Base-by-base conservation (phyloP, 2,329 filamentous ascomycete species). In the Aspergillus texensis region DNA sequence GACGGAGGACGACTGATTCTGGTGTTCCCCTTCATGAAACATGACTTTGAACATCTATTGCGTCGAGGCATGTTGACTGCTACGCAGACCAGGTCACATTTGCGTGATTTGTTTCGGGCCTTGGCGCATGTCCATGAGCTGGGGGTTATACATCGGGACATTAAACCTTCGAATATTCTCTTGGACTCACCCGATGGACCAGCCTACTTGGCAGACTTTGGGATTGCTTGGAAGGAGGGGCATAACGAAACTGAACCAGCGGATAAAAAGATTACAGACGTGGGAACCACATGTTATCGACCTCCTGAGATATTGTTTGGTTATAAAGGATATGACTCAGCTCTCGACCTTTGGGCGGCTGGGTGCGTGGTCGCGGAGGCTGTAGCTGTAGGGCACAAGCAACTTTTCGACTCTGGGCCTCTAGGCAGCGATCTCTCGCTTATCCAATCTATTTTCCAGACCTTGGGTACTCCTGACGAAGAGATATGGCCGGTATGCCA, bases 291-390 rank as follows among this genome's bases (percentile, higher is more conserved):
- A 0, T 88, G 91, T 56, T 99, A 99, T 79, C 88, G 96, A 24
- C 87, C 94, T 0, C 95, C 95, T 0, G 96, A 99, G 74, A 86
- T 94, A 0, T 83, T 99, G 8, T 98, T 99, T 74, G 95, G 93
- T 0, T 85, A 94, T 75, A 88, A 85, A 57, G 80, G 82, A 0
- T 99, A 99, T 73, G 86, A 85, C 2, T 76, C 86, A 0, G 83
- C 86, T 10, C 84, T 98, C 3, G 95, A 99, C 76, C 88, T 98
- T 79, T 99, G 96, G 95, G 91, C 89, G 4, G 85, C 91, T 0
- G 95, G 96, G 1, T 90, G 90, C 66, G 90, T 97, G 72, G 86
- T 96, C 12, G 91, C 93, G 5, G 94, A 98, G 78, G 80, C 91
- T 77, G 73, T 88, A 80, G 73, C 84, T 76, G 65, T 83, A 68